Evolutionary conservation across 1,139 yeast species (phyloP).

Genomic region (Geotrichum fermentans): DNA sequence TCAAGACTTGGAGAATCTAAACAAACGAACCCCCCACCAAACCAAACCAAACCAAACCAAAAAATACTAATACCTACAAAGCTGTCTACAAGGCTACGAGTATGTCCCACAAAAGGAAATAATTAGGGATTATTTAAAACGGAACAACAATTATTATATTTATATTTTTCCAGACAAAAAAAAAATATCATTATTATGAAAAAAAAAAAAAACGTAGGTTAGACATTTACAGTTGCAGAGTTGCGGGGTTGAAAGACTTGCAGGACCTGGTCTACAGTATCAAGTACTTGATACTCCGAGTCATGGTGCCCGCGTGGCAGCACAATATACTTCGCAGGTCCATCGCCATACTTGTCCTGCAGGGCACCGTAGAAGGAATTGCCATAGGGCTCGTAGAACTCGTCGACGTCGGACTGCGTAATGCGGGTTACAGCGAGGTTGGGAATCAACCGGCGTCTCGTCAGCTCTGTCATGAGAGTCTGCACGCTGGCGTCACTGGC

Average conservation of each 20-base stretch:
- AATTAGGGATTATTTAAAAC: not conserved
- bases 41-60: too few relatives aligned
- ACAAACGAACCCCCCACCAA: too few relatives aligned
- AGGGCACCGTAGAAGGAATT: slow-evolving; percentile 25
- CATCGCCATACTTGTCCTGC: slow-evolving; percentile 25
- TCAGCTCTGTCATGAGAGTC: not conserved
- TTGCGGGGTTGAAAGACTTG: not conserved
- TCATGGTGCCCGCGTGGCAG: too few relatives aligned
- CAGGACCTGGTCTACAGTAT: not conserved
- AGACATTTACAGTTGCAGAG: too few relatives aligned
- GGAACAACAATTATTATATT: too few relatives aligned
- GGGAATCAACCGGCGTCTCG: slow-evolving; percentile 2
- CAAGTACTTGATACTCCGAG: not conserved
- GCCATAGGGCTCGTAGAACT: slow-evolving; percentile 18
- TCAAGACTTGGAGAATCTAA: slow-evolving; percentile 65
- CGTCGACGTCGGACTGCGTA: slow-evolving; percentile 11
- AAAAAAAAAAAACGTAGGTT: slow-evolving; percentile 8
- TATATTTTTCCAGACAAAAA: not conserved
- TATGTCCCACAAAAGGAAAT: not conserved
- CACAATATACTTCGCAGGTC: slow-evolving; percentile 24
- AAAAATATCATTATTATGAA: not conserved
- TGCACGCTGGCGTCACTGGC: slow-evolving; percentile 2
- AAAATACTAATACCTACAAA: not conserved
- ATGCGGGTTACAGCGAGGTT: slow-evolving; percentile 13
- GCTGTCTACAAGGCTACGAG: not conserved